Evolutionary conservation across 768 basidiomycete species (phyloP).

Genomic region (Termitomyces sp.): DNA sequence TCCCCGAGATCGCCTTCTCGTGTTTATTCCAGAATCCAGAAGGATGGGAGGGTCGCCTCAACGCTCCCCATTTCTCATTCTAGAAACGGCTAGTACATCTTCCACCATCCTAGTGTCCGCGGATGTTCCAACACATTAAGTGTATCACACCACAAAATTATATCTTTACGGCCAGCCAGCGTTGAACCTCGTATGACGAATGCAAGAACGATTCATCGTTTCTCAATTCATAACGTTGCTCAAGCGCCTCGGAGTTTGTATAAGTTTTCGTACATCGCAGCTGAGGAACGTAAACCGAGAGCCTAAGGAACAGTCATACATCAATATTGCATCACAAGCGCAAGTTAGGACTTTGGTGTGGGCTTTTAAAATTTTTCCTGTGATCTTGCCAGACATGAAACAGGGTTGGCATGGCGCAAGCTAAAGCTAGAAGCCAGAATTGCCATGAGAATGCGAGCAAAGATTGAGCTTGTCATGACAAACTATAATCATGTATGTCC

Average conservation of each 20-base stretch:
- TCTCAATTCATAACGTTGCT: neutral
- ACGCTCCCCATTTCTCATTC: neutral
- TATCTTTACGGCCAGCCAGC: neutral
- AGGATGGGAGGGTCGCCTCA: neutral
- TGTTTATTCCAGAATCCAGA: neutral
- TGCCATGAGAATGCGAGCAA: too few species aligned
- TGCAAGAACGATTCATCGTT: neutral
- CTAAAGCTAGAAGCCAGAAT: neutral
- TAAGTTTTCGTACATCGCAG: neutral
- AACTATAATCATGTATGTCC: neutral
- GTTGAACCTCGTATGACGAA: neutral
- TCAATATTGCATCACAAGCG: neutral
- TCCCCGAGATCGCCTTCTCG: constrained; percentile 1
- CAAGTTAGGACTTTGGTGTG: neutral
- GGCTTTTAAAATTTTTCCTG: neutral
- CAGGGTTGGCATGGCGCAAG: neutral
- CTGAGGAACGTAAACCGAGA: neutral
- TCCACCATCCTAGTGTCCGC: neutral
- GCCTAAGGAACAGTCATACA: neutral
- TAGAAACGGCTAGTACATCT: neutral
- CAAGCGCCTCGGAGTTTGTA: neutral
- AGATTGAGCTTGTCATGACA: neutral
- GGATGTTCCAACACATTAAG: neutral
- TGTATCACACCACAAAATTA: neutral
- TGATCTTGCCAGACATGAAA: neutral